Evolutionary conservation across 495 filamentous ascomycete genomes (phyloP).

Genomic region (Hypoxylon perforatum): DNA sequence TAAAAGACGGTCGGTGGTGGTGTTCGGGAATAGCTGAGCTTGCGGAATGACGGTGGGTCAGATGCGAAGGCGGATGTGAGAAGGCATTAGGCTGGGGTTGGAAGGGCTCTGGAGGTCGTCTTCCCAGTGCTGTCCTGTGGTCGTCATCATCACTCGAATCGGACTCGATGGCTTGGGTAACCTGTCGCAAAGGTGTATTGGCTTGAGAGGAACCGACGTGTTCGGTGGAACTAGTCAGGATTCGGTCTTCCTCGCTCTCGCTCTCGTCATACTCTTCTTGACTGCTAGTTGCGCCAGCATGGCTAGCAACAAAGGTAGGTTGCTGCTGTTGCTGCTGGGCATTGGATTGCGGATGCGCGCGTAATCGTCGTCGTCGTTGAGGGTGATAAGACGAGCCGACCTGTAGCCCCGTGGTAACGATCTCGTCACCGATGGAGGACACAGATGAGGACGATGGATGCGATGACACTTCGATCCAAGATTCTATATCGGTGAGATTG

Average conservation of each 20-base stretch:
- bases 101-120: slow-evolving; percentile 68
- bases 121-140: slow-evolving; percentile 81
- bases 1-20: slow-evolving; percentile 54
- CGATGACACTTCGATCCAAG: slow-evolving; percentile 95
- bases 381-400: slow-evolving; percentile 68
- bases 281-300: slow-evolving; percentile 69
- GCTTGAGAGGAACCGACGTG: slow-evolving; percentile 60
- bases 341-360: slow-evolving; percentile 54
- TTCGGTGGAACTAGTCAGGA: slow-evolving; percentile 88
- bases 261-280: slow-evolving; percentile 66
- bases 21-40: slow-evolving; percentile 57
- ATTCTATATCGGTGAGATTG: slow-evolving; percentile 69
- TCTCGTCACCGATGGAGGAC: slow-evolving; percentile 89
- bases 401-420: slow-evolving; percentile 84
- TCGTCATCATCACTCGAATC: slow-evolving; percentile 79
- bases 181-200: slow-evolving; percentile 37
- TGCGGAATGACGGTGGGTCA: slow-evolving; percentile 61
- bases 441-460: slow-evolving; percentile 89
- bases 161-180: slow-evolving; percentile 55
- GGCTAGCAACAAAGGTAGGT: slow-evolving; percentile 52
- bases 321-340: slow-evolving; percentile 43
- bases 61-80: slow-evolving; percentile 78
- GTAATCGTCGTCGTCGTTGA: slow-evolving; percentile 65
- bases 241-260: slow-evolving; percentile 83
- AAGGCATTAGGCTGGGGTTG: slow-evolving; percentile 91